Base-by-base conservation (phyloP, 805 yeast species). In the Nakazawaea molendinolei region DNA sequence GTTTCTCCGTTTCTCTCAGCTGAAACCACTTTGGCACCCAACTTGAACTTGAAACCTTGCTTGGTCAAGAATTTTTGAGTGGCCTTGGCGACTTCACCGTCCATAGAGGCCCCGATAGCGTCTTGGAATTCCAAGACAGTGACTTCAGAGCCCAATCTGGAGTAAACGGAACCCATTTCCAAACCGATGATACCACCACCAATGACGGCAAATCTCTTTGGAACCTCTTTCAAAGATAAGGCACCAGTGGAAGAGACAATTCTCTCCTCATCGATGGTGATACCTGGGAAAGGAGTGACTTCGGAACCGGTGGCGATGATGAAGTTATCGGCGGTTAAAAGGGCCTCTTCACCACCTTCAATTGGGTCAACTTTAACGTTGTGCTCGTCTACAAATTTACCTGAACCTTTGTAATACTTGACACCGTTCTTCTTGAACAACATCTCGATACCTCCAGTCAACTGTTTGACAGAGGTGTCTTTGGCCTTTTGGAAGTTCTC, bases 151-250 rank as follows among this genome's bases (percentile, higher is more conserved):
- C 99, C 99, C 53, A 92, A 69, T 66, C 98, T 79, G 41, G 89
- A 68, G 81, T 94, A 92, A 32, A 92, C 99, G 18, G 97, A 89
- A 45, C 95, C 98, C 96, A 92, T 92, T 71, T 92, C 99, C 50
- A 92, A 76, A 56, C 99, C 99, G 60, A 92, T 92, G 68, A 92
- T 90, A 73, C 99, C 98, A 67, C 96, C 99, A 60, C 99, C 99
- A 53, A 92, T 90, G 65, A 92, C 79, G 49, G 90, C 82, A 56
- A 92, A 55, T 60, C 72, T 79, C 73, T 92, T 87, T 57, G 99
- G 99, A 41, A 92, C 72, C 69, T 89, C 95, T 60, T 76, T 74
- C 52, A 92, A 72, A 17, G 82, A 62, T 40, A 92, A 67, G 41
- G 86, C 84, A 52, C 99, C 99, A 31, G 99, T 92, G 22, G 97